phyloP scores from a whole-genome alignment of 306 rosid genomes.

The Vachellia pachyceras region DNA sequence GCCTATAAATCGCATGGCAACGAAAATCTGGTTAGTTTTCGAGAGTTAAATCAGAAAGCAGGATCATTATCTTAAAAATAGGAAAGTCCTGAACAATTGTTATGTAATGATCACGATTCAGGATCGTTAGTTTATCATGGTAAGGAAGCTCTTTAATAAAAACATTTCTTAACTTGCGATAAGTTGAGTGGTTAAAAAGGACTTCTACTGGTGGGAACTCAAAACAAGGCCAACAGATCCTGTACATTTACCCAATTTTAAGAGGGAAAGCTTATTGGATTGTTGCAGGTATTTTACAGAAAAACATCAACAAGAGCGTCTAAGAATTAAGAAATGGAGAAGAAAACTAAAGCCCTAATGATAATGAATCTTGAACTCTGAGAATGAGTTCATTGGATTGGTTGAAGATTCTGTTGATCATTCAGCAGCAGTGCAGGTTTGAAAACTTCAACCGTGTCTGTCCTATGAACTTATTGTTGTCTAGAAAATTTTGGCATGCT shows the following conservation, averaged over 20 bases:
- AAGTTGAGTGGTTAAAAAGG: not conserved
- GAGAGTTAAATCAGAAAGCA: constrained; percentile 2
- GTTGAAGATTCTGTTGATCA: constrained; percentile 9
- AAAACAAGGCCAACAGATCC: not conserved
- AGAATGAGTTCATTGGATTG: constrained; percentile 19
- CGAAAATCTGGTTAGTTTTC: constrained; percentile 22
- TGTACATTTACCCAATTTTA: constrained; percentile 1
- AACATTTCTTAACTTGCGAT: constrained; percentile 4
- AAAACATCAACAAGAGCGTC: not conserved
- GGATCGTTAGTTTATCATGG: constrained; percentile 2
- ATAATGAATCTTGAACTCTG: constrained; percentile 8
- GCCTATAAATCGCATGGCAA: constrained; percentile 27
- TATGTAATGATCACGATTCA: not conserved
- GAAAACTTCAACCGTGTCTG: not conserved
- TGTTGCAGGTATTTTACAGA: constrained; percentile 6
- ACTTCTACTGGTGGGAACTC: constrained; percentile 3
- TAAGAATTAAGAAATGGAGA: constrained; percentile 5
- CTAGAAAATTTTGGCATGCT: not conserved
- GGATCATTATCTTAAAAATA: not conserved
- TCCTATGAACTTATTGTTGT: not conserved
- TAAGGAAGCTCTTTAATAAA: not conserved
- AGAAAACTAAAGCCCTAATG: constrained; percentile 4
- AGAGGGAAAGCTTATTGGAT: not conserved
- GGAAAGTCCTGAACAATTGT: not conserved
- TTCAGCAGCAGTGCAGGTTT: not conserved